Evolutionary conservation across 805 yeast species (phyloP).

Genomic region (Naumovozyma castellii): DNA sequence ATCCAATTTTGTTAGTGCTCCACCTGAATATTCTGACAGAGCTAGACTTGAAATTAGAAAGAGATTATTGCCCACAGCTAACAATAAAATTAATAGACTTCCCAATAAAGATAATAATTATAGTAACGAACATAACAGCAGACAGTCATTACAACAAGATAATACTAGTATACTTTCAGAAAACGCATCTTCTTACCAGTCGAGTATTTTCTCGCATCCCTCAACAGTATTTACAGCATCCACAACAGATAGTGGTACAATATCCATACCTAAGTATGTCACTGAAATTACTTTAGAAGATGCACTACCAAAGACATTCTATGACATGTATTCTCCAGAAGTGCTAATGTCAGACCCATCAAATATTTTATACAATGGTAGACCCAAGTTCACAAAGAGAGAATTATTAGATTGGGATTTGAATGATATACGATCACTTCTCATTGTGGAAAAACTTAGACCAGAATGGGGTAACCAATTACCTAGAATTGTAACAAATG

Average conservation of each 20-base stretch:
- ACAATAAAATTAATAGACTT: not conserved
- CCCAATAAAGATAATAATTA: not conserved
- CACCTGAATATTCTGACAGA: slow-evolving; percentile 28
- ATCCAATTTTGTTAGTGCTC: slow-evolving; percentile 26
- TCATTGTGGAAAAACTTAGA: slow-evolving; percentile 41
- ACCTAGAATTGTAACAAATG: slow-evolving; percentile 33
- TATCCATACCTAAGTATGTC: slow-evolving; percentile 9
- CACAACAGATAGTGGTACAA: slow-evolving; percentile 9
- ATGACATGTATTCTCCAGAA: slow-evolving; percentile 52
- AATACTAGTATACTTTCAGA: slow-evolving; percentile 14
- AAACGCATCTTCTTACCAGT: slow-evolving; percentile 17
- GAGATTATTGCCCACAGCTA: slow-evolving; percentile 13
- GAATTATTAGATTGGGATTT: slow-evolving; percentile 61
- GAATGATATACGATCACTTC: slow-evolving; percentile 57
- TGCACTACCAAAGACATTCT: slow-evolving; percentile 43
- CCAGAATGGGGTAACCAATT: slow-evolving; percentile 49
- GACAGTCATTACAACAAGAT: slow-evolving; percentile 4
- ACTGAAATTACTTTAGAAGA: slow-evolving; percentile 33
- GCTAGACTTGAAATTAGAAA: slow-evolving; percentile 30
- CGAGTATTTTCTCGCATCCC: slow-evolving; percentile 25
- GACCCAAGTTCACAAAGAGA: slow-evolving; percentile 56
- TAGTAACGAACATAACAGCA: not conserved
- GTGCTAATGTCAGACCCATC: slow-evolving; percentile 35
- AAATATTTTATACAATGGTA: slow-evolving; percentile 40
- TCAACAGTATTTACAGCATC: slow-evolving; percentile 12